Base-by-base conservation (phyloP, 2,329 filamentous ascomycete species). In the Pseudogymnoascus sp. region DNA sequence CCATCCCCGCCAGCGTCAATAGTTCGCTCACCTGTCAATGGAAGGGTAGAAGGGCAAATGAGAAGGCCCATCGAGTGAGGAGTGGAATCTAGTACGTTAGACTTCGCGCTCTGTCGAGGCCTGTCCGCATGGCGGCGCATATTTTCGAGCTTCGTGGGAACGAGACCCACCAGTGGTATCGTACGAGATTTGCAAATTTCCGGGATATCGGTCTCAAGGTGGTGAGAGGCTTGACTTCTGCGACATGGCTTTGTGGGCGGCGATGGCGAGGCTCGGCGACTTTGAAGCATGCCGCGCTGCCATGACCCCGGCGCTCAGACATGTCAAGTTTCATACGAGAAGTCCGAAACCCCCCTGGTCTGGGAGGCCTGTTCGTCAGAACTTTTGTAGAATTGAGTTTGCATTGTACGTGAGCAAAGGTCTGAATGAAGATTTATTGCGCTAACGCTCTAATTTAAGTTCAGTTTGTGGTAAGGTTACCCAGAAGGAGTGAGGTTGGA, bases 251-350 rank as follows among this genome's bases (percentile, higher is more conserved):
- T 19, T 33, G 49, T 6, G 16, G 12, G 3, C 12, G 49, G 29
- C 33, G 49, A 55, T 55, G 49, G 49, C 49, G 49, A 55, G 49
- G 49, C 49, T 55, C 49, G 49, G 49, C 49, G 49, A 55, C 49
- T 19, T 16, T 55, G 49, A 55, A 21, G 49, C 49, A 55, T 55
- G 29, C 49, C 49, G 16, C 5, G 49, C 49, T 55, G 49, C 26
- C 49, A 55, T 55, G 49, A 33, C 49, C 49, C 49, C 49, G 29
- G 49, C 29, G 49, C 49, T 55, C 49, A 55, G 49, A 55, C 49
- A 55, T 55, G 49, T 55, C 49, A 55, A 55, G 49, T 55, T 55
- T 55, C 49, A 55, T 55, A 55, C 10, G n/a, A 55, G n/a, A 55
- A 55, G 29, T 55, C 11, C 49, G 49, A 55, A 55, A 55, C 49